phyloP scores from a whole-genome alignment of 352 stramenopile species.

The Pilasporangium apinafurcum region DNA sequence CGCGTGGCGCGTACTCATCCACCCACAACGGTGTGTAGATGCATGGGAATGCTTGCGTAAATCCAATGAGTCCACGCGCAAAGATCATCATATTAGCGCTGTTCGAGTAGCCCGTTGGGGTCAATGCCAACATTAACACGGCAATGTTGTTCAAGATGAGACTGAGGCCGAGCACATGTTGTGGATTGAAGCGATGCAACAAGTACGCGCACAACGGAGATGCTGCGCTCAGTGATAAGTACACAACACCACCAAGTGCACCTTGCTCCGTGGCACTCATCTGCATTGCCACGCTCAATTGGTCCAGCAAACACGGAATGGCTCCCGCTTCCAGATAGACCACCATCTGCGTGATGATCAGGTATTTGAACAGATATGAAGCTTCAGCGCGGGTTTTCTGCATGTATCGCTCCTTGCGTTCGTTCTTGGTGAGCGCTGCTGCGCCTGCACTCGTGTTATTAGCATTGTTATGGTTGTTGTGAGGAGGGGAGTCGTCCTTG shows the following conservation, averaged over 20 bases:
- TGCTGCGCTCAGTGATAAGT: conserved; percentile 63
- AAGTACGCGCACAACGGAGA: conserved; percentile 76
- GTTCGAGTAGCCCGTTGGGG: conserved; percentile 57
- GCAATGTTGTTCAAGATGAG: conserved; percentile 76
- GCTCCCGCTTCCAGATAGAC: conserved; percentile 79
- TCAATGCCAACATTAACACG: conserved; percentile 64
- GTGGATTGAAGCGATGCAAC: conserved; percentile 61
- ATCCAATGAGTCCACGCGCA: conserved; percentile 61
- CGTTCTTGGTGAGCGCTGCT: conserved; percentile 42
- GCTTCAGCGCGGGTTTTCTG: conserved; percentile 63
- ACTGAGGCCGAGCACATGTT: conserved; percentile 56
- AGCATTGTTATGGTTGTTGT: no score
- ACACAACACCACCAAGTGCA: conserved; percentile 72
- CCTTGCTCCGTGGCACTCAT: conserved; percentile 73
- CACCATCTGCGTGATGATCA: conserved; percentile 79
- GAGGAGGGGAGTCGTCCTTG: no score
- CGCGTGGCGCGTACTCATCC: conserved; percentile 71
- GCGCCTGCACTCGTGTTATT: no score
- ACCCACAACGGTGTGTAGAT: conserved; percentile 85
- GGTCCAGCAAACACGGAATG: conserved; percentile 76
- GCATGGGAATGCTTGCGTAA: conserved; percentile 79
- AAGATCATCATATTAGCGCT: conserved; percentile 72
- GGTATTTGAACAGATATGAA: conserved; percentile 82
- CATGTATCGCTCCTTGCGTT: conserved; percentile 67
- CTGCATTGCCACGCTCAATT: conserved; percentile 63